A percentile compares a stretch with the other conserved stretches of the same genome.
phyloP scores from a whole-genome alignment of 139 green algal genomes.

The Protoeuglena noctilucae region DNA sequence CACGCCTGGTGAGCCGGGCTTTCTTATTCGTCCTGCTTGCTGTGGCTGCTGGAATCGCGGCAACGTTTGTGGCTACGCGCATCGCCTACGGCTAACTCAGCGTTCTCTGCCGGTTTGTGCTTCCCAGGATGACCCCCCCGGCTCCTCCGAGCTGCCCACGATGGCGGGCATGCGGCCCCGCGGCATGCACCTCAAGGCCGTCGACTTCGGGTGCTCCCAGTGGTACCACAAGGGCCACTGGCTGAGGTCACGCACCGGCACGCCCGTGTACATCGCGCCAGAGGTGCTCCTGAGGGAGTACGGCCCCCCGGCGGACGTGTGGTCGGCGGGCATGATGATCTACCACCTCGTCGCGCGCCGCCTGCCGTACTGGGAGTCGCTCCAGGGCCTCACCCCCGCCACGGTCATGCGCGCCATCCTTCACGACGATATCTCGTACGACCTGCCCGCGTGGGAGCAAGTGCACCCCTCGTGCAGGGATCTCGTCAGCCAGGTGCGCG shows the following conservation, averaged over 20 bases:
- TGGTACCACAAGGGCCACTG: conserved; percentile 7
- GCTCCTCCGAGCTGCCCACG: too few species aligned
- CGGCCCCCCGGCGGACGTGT: conserved; percentile 20
- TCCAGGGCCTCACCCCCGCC: conserved; percentile 5
- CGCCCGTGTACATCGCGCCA: conserved; percentile 25
- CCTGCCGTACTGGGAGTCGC: conserved; percentile 12
- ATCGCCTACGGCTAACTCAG: too few species aligned
- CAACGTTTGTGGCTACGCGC: too few species aligned
- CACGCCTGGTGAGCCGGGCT: too few species aligned
- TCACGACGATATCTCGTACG: too few species aligned
- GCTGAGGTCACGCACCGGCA: conserved; percentile 15
- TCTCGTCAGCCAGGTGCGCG: too few species aligned
- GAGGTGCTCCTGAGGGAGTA: conserved; percentile 29
- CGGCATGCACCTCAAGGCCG: conserved; percentile 12
- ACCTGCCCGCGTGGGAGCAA: too few species aligned
- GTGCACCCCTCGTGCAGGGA: too few species aligned
- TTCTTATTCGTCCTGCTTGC: too few species aligned
- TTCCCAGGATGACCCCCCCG: conserved; percentile 5
- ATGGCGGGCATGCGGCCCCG: neutral
- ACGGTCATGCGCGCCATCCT: conserved; percentile 12
- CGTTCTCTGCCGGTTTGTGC: too few species aligned
- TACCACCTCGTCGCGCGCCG: conserved; percentile 24
- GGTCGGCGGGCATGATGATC: conserved; percentile 22
- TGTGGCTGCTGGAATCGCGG: too few species aligned
- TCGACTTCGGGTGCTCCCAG: conserved; percentile 20